These are phyloP conservation scores for Podaxis sp. DNA, from an alignment of 768 basidiomycete genomes.

Conservation along the genomic window DNA sequence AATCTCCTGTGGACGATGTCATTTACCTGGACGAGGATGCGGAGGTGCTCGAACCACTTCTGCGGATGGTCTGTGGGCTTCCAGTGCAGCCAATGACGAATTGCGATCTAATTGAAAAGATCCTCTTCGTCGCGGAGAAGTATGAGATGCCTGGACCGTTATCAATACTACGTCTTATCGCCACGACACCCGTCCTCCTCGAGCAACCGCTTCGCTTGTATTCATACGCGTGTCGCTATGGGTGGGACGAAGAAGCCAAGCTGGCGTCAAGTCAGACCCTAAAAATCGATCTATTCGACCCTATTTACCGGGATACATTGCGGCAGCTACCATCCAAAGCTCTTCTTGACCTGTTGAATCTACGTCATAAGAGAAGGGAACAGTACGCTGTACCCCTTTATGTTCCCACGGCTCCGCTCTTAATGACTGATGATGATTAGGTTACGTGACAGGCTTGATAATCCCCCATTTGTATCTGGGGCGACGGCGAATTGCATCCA, in stretches of 20 bases:
- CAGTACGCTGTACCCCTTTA: constrained; percentile 23
- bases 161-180: constrained; percentile 58
- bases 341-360: constrained; percentile 52
- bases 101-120: constrained; percentile 52
- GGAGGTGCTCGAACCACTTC: constrained; percentile 50
- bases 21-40: constrained; percentile 61
- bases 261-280: constrained; percentile 56
- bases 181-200: constrained; percentile 51
- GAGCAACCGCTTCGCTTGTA: constrained; percentile 54
- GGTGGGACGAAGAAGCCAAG: constrained; percentile 57
- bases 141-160: constrained; percentile 70
- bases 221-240: constrained; percentile 53
- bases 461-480: constrained; percentile 56
- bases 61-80: constrained; percentile 64
- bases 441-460: constrained; percentile 48
- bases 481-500: constrained; percentile 48
- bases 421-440: constrained; percentile 18
- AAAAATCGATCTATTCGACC: constrained; percentile 48
- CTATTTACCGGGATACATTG: constrained; percentile 44
- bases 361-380: constrained; percentile 55
- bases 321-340: constrained; percentile 48
- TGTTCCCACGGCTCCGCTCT: not conserved
- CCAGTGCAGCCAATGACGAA: constrained; percentile 47
- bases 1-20: constrained; percentile 23
- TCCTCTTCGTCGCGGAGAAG: constrained; percentile 67